Percentiles rank a stretch among this genome's conserved stretches.
These are phyloP conservation scores for Fragosphaeria purpurea DNA, from an alignment of 2,329 filamentous ascomycete species.

Conservation along the genomic window DNA sequence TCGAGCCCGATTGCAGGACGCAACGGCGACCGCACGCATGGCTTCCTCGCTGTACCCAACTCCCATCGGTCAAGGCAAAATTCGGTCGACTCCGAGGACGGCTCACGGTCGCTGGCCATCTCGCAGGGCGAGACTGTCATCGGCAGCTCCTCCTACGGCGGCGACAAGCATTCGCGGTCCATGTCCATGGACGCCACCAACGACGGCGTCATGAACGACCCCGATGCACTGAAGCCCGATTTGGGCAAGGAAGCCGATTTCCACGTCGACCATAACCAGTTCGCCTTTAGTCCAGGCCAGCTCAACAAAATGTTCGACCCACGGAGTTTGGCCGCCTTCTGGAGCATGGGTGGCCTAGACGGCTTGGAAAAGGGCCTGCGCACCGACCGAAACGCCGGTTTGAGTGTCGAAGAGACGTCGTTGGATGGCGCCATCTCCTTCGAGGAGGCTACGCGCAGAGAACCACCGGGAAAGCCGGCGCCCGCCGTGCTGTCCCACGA, in stretches of 20 bases:
- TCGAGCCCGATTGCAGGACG: slow-evolving; percentile 45
- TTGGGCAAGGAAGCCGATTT: slow-evolving; percentile 69
- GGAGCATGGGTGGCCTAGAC: slow-evolving; percentile 63
- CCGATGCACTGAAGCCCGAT: slow-evolving; percentile 64
- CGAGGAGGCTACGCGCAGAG: slow-evolving; percentile 50
- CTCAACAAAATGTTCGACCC: slow-evolving; percentile 83
- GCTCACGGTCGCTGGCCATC: slow-evolving; percentile 44
- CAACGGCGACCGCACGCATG: slow-evolving; percentile 35
- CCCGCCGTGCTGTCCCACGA: slow-evolving; percentile 20
- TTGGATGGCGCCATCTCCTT: slow-evolving; percentile 61
- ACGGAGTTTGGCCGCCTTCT: slow-evolving; percentile 75
- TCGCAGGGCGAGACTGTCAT: slow-evolving; percentile 56
- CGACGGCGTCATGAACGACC: slow-evolving; percentile 51
- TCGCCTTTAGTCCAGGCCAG: slow-evolving; percentile 76
- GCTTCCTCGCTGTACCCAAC: slow-evolving; percentile 58
- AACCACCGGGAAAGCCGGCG: slow-evolving; percentile 13
- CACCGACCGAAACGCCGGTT: slow-evolving; percentile 59
- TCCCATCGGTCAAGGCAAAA: slow-evolving; percentile 52
- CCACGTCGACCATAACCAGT: slow-evolving; percentile 65
- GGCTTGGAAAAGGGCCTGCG: slow-evolving; percentile 74
- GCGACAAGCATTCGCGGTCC: slow-evolving; percentile 28
- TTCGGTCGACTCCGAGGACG: slow-evolving; percentile 59
- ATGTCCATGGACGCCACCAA: slow-evolving; percentile 25
- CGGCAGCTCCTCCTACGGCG: slow-evolving; percentile 33
- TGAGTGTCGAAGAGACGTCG: slow-evolving; percentile 64